Conservation (phyloP, 2,329 filamentous ascomycete species). For the Arachnopeziza araneosa region DNA sequence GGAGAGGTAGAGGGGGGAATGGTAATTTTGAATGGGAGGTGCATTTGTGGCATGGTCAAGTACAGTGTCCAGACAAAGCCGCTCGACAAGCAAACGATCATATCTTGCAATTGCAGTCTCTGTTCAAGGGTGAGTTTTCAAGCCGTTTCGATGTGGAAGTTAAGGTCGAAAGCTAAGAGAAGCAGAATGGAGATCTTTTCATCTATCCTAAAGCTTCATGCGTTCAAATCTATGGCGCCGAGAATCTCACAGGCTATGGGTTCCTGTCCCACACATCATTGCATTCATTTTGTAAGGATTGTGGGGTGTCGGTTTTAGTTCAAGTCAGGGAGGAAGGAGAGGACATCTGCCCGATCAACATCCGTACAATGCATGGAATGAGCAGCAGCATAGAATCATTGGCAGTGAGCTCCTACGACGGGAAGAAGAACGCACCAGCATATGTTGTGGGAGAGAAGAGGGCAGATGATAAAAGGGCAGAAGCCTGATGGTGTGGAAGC, state of each 20-base stretch:
- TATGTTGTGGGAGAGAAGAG: neutral
- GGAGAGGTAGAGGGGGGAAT: no score
- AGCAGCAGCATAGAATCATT: neutral
- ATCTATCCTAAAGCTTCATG: constrained; percentile 15
- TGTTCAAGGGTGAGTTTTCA: constrained; percentile 18
- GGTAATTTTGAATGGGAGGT: constrained; percentile 4
- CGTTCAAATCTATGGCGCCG: constrained; percentile 6
- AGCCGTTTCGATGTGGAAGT: neutral
- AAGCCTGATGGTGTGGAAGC: no score
- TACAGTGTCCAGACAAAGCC: constrained; percentile 17
- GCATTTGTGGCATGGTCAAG: constrained; percentile 24
- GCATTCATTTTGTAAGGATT: constrained; percentile 19
- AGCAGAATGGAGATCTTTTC: constrained; percentile 18
- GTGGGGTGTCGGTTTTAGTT: constrained; percentile 15
- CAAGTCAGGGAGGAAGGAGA: constrained; percentile 9
- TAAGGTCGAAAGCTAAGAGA: neutral
- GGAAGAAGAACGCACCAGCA: neutral
- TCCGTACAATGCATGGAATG: neutral
- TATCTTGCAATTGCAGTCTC: constrained; percentile 24
- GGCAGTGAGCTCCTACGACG: neutral
- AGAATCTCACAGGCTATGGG: constrained; percentile 13
- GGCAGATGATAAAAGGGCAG: no score
- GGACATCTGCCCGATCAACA: neutral
- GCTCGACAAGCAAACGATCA: constrained; percentile 14
- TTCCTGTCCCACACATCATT: constrained; percentile 16